Percentiles rank a stretch among this genome's conserved stretches.
phyloP scores from a whole-genome alignment of 2,329 filamentous ascomycete genomes.

The Penicillium brevicompactum region DNA sequence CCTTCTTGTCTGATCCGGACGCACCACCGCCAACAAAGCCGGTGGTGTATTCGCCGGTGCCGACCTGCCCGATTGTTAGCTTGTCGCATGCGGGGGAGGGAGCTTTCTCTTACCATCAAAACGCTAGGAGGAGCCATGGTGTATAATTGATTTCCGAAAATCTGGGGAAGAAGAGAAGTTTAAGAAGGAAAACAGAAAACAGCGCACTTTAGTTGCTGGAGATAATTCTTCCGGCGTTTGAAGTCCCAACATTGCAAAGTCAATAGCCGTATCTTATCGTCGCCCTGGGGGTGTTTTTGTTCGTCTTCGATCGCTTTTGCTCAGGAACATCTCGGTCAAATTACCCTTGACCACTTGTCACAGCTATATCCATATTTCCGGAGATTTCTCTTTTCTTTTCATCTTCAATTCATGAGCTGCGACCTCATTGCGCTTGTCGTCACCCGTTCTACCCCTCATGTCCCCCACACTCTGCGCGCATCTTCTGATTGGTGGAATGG shows the following conservation, averaged over 20 bases:
- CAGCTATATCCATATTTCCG: no score
- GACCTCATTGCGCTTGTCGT: no score
- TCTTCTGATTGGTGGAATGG: conserved; percentile 21
- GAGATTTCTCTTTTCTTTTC: no score
- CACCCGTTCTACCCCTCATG: conserved; percentile 8
- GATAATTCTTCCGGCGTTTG: conserved; percentile 31
- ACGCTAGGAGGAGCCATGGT: conserved; percentile 65
- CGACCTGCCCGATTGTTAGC: conserved; percentile 57
- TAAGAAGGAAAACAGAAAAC: conserved; percentile 6
- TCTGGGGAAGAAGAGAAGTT: conserved; percentile 5
- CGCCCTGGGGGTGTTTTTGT: not conserved
- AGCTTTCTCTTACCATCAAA: conserved; percentile 60
- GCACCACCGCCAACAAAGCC: conserved; percentile 84
- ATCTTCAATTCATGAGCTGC: no score
- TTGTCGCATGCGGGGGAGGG: not conserved
- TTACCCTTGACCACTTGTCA: not conserved
- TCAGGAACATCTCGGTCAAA: not conserved
- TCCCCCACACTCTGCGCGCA: conserved; percentile 19
- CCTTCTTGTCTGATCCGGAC: conserved; percentile 91
- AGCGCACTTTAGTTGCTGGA: conserved; percentile 18
- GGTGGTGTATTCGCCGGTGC: conserved; percentile 95
- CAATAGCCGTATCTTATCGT: conserved; percentile 33
- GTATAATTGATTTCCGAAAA: conserved; percentile 1
- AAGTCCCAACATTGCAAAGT: conserved; percentile 9
- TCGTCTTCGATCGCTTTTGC: not conserved